Evolutionary conservation across 495 filamentous ascomycete genomes (phyloP), one percentile per base, ranked within the genome.

Genomic region (Penicillium crystallinum): DNA sequence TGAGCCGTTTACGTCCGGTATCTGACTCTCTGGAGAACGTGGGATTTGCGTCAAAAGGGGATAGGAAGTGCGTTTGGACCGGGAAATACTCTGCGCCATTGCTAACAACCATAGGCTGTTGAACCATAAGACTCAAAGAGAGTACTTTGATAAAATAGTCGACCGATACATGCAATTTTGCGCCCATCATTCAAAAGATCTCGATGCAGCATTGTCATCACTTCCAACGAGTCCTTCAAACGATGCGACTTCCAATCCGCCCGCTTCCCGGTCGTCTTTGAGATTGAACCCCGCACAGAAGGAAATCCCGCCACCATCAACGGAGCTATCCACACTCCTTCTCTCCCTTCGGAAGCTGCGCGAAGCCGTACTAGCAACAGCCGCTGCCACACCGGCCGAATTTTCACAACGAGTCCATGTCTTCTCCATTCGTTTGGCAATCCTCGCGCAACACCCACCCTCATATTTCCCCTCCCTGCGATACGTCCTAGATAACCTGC

Each of bases 381-480:
- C 89, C 30, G 82, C 84, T 17, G 72, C 78, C 31, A 85, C 89
- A 6, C 70, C 74, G 1, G 45, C 70, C 49, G 72, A 76, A 43
- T 90, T 90, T 65, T 80, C 85, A 14, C 75, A 82, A 31, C 82
- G 85, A 47, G 86, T 83, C 23, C 83, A 88, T 60, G 74, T 86
- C 44, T 95, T 96, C 77, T 86, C 86, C 64, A 87, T 92, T 57
- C 86, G 90, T 42, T 73, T 90, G 15, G 82, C 88, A 4, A 89
- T 98, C 38, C 79, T 91, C 18, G 78, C 85, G 49, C 82, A 82
- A 47, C 84, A 92, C 53, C 82, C 80, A 55, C 90, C 95, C 46
- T 91, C 91, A 7, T 98, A 98, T 71, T 84, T 89, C 57, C 90
- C 93, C 1, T 88, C 93, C 21, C 75, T 97, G 25, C 78, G 87